Evolutionary conservation across 495 filamentous ascomycete species (phyloP).

Genomic region (Staphylotrichum tortipilum): DNA sequence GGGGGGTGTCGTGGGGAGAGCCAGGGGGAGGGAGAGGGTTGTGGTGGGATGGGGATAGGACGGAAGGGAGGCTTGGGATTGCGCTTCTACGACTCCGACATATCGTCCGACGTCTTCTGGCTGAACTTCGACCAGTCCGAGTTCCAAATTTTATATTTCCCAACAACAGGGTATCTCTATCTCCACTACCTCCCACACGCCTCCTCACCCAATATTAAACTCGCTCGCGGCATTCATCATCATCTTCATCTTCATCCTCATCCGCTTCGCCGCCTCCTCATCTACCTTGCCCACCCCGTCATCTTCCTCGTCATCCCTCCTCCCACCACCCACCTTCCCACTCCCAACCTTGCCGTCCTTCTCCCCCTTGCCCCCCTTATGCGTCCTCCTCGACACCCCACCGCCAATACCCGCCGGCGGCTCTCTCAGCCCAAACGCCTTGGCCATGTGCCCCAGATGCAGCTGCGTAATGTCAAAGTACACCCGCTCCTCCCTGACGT

Average conservation of each 20-base stretch:
- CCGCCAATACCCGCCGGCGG: constrained; percentile 69
- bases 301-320: constrained; percentile 29
- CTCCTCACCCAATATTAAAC: constrained; percentile 74
- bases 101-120: no score
- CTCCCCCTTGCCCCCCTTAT: constrained; percentile 11
- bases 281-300: constrained; percentile 34
- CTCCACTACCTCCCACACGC: background rate
- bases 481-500: constrained; percentile 68
- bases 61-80: no score
- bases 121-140: no score
- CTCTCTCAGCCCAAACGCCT: constrained; percentile 83
- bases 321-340: background rate
- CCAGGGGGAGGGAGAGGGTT: no score
- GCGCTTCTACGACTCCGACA: no score
- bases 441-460: constrained; percentile 88
- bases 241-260: constrained; percentile 73
- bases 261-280: constrained; percentile 60
- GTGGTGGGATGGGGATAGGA: no score
- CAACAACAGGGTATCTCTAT: constrained; percentile 2
- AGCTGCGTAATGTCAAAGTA: constrained; percentile 84
- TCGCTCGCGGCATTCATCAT: constrained; percentile 67
- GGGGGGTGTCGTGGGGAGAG: no score
- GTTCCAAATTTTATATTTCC: background rate
- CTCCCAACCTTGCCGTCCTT: background rate
- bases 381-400: constrained; percentile 32